These are phyloP conservation scores for Blastobotrys muscicola DNA, from an alignment of 805 yeast species.

Conservation along the genomic window DNA sequence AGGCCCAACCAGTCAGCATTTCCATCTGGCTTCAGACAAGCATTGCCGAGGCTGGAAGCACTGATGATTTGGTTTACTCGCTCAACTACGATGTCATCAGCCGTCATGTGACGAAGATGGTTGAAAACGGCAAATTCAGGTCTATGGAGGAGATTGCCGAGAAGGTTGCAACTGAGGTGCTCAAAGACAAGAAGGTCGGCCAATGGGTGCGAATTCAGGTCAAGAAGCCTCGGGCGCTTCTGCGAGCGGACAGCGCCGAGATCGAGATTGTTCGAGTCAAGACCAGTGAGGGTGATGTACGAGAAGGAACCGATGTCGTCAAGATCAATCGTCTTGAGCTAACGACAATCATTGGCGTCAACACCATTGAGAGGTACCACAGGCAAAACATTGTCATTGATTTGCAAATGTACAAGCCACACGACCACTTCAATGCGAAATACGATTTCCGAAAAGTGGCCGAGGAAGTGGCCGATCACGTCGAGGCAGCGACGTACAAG, in stretches of 20 bases:
- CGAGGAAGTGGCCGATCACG: conserved; percentile 43
- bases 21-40: conserved; percentile 55
- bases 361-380: conserved; percentile 77
- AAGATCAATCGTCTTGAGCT: conserved; percentile 44
- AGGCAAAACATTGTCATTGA: conserved; percentile 67
- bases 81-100: conserved; percentile 84
- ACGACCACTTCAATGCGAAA: conserved; percentile 12
- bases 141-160: conserved; percentile 38
- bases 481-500: conserved; percentile 73
- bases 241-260: conserved; percentile 44
- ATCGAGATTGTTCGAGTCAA: conserved; percentile 32
- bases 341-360: conserved; percentile 83
- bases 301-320: conserved; percentile 25
- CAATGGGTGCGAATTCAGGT: conserved; percentile 34
- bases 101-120: conserved; percentile 46
- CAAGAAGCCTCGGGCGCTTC: conserved; percentile 44
- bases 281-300: conserved; percentile 8
- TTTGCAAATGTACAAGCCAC: conserved; percentile 36
- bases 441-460: conserved; percentile 37
- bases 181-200: conserved; percentile 39
- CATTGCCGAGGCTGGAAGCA: conserved; percentile 61
- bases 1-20: conserved; percentile 54
- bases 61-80: conserved; percentile 74
- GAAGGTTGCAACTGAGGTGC: conserved; percentile 36
- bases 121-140: conserved; percentile 33